These are phyloP conservation scores for Phytophthora litchii DNA, from an alignment of 352 stramenopile genomes.

Conservation along the genomic window DNA sequence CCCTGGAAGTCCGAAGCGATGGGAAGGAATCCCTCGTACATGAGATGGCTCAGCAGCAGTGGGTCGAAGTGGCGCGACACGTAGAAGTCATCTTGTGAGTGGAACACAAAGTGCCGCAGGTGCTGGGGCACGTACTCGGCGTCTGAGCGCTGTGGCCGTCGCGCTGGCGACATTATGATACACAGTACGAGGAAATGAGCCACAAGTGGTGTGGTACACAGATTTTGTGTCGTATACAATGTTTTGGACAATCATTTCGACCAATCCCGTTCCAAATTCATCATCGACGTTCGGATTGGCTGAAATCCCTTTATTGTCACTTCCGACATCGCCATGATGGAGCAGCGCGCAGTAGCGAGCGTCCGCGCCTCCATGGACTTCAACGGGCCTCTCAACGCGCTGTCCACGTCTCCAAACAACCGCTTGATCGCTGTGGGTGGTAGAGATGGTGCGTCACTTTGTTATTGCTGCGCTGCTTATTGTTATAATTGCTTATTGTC, in stretches of 20 bases:
- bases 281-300: conserved; percentile 21
- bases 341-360: conserved; percentile 47
- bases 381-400: conserved; percentile 81
- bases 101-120: conserved; percentile 83
- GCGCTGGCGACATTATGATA: conserved; percentile 16
- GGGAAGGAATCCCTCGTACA: conserved; percentile 94
- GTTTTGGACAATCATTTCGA: conserved; percentile 2
- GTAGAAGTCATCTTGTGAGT: conserved; percentile 95
- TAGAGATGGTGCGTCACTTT: conserved; percentile 58
- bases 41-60: conserved; percentile 89
- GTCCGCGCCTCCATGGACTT: conserved; percentile 89
- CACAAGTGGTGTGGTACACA: conserved; percentile 7
- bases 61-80: conserved; percentile 90
- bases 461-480: background rate
- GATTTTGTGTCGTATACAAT: conserved; percentile 8
- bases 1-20: conserved; percentile 88
- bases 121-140: conserved; percentile 89
- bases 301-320: conserved; percentile 8
- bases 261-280: conserved; percentile 14
- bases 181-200: too few species aligned
- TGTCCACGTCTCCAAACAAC: conserved; percentile 85
- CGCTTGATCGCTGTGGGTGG: conserved; percentile 84
- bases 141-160: conserved; percentile 45
- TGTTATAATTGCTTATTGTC: conserved; percentile 2
- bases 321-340: conserved; percentile 13